Conservation (phyloP, 169 alveolate species). For the Eimeria zaria region DNA sequence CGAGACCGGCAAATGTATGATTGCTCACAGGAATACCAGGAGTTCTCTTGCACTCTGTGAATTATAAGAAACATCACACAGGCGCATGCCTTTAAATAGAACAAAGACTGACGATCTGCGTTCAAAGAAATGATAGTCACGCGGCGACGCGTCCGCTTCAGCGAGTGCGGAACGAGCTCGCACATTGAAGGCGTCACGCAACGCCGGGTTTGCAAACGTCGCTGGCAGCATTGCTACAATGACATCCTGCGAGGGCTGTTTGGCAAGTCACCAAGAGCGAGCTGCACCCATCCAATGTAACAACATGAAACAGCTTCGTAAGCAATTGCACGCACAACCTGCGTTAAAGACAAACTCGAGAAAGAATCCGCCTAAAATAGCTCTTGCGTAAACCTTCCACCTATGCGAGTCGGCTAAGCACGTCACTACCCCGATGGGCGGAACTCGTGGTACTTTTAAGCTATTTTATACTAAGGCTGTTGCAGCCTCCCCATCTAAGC, state of each 20-base stretch:
- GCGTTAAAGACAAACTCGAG: not conserved
- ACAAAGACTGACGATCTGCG: not conserved
- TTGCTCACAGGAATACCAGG: not conserved
- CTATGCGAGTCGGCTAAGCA: not conserved
- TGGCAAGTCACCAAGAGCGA: not conserved
- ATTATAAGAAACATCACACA: not conserved
- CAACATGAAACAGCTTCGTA: not conserved
- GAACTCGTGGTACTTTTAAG: not conserved
- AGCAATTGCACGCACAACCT: not conserved
- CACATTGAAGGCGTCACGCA: not conserved
- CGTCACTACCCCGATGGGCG: not conserved
- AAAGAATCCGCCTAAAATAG: not conserved
- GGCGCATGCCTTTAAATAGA: not conserved
- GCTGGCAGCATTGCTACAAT: not conserved
- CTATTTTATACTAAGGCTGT: not conserved
- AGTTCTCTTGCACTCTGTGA: not conserved
- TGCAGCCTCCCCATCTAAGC: not conserved
- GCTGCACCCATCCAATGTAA: not conserved
- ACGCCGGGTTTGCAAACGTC: not conserved
- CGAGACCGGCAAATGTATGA: not conserved
- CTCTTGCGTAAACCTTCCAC: not conserved
- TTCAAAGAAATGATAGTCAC: not conserved
- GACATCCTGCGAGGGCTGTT: not conserved
- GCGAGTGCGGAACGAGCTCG: not conserved
- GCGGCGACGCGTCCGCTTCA: not conserved